A percentile compares a stretch with the other conserved stretches of the same genome.
Evolutionary conservation across 768 basidiomycete genomes (phyloP).

Genomic region (Mycena olivaceomarginata): DNA sequence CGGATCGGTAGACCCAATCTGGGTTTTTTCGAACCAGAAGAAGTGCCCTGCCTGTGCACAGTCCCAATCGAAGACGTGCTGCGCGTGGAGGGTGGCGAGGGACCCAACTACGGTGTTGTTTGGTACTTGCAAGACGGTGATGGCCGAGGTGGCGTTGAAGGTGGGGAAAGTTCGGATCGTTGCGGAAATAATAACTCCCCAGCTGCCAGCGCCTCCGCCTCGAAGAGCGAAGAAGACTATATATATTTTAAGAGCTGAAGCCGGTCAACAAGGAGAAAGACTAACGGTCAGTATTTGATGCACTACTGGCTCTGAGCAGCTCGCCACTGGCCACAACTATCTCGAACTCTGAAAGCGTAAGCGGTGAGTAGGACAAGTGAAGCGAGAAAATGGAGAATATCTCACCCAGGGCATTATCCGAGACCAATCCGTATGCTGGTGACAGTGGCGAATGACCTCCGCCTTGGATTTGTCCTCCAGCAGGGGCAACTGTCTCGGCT

Average conservation of each 20-base stretch:
- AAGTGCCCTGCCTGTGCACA: slow-evolving; percentile 53
- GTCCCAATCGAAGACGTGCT: slow-evolving; percentile 60
- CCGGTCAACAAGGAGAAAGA: no score
- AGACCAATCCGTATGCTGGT: slow-evolving; percentile 48
- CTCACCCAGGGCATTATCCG: slow-evolving; percentile 50
- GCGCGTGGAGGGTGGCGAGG: slow-evolving; percentile 53
- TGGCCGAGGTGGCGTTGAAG: no score
- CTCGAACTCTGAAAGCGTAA: neutral
- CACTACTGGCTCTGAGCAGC: no score
- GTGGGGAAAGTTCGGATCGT: no score
- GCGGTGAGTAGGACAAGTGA: slow-evolving; percentile 23
- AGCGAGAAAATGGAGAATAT: slow-evolving; percentile 1
- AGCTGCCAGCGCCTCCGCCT: no score
- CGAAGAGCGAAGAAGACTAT: no score
- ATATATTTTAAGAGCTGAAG: no score
- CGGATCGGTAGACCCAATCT: slow-evolving; percentile 3
- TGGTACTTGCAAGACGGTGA: no score
- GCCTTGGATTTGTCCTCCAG: slow-evolving; percentile 43
- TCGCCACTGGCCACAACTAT: no score
- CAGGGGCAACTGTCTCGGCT: slow-evolving; percentile 48
- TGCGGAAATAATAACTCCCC: no score
- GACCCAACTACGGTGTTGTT: neutral
- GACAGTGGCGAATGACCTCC: slow-evolving; percentile 52
- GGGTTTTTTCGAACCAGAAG: slow-evolving; percentile 44
- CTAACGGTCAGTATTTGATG: no score